Conservation (phyloP, 2,329 filamentous ascomycete genomes). For the Parastagonospora nodorum region DNA sequence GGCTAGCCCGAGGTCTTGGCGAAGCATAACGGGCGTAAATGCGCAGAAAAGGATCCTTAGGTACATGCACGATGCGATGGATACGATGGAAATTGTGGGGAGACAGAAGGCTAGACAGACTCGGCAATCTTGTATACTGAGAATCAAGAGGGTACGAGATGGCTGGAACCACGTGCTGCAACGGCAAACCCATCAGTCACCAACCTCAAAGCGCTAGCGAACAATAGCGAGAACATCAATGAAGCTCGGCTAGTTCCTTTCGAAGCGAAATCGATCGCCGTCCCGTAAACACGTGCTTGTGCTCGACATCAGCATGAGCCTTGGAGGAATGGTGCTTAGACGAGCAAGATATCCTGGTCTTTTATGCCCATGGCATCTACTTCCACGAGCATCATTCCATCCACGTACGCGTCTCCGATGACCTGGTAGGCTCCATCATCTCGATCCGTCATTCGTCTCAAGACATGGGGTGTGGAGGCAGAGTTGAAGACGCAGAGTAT, state of each 20-base stretch:
- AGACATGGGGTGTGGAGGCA: slow-evolving; percentile 3
- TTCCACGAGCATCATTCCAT: slow-evolving; percentile 4
- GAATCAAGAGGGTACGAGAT: too few relatives aligned
- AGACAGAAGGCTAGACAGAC: neutral
- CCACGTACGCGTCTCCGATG: slow-evolving; percentile 4
- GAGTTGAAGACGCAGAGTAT: slow-evolving; percentile 3
- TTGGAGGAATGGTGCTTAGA: neutral
- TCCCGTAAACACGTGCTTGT: too few relatives aligned
- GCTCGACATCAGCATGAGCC: too few relatives aligned
- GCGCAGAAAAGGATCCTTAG: neutral
- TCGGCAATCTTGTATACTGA: too few relatives aligned
- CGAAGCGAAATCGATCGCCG: too few relatives aligned
- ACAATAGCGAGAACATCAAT: too few relatives aligned
- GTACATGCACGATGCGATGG: neutral
- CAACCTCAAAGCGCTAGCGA: too few relatives aligned
- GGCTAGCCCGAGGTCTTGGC: neutral
- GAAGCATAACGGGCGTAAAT: neutral
- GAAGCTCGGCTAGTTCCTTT: too few relatives aligned
- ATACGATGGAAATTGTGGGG: neutral
- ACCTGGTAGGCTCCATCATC: neutral
- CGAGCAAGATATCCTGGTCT: slow-evolving; percentile 1
- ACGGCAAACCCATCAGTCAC: too few relatives aligned
- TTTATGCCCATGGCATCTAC: neutral
- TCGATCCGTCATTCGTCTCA: neutral
- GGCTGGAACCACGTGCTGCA: too few relatives aligned